These are phyloP conservation scores for Cryptosporidium felis DNA, from an alignment of 169 alveolate species.

Conservation along the genomic window DNA sequence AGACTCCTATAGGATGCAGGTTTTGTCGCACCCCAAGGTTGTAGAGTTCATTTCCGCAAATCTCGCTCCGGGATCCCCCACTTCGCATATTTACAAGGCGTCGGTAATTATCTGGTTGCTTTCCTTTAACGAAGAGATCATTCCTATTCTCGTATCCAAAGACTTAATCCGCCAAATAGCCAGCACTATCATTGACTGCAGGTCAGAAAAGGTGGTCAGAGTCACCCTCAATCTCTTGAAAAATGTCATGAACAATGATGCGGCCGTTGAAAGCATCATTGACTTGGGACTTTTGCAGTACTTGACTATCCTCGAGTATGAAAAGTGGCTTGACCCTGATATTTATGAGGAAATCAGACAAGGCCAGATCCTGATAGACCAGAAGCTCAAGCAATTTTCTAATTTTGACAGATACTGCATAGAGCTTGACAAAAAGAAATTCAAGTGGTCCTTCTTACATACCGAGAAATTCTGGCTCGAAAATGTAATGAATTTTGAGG, in stretches of 20 bases:
- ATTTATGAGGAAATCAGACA: constrained; percentile 82
- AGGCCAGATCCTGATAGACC: constrained; percentile 79
- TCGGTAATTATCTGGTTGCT: constrained; percentile 62
- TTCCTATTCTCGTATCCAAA: constrained; percentile 43
- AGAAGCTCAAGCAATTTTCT: constrained; percentile 76
- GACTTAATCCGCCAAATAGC: constrained; percentile 41
- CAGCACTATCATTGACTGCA: constrained; percentile 77
- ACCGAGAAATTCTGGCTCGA: constrained; percentile 86
- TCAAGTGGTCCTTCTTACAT: constrained; percentile 84
- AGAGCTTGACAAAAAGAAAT: constrained; percentile 80
- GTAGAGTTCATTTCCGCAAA: constrained; percentile 30
- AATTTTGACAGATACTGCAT: constrained; percentile 83
- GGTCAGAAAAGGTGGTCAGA: constrained; percentile 77
- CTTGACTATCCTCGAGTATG: constrained; percentile 82
- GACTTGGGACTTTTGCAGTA: constrained; percentile 65
- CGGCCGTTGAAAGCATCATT: constrained; percentile 68
- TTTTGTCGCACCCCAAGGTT: constrained; percentile 41
- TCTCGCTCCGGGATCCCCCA: constrained; percentile 15
- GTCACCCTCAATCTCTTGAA: constrained; percentile 53
- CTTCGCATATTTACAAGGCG: constrained; percentile 64
- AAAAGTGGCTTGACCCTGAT: constrained; percentile 85
- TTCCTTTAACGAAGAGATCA: constrained; percentile 44
- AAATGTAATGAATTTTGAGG: constrained; percentile 81
- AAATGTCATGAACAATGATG: constrained; percentile 68
- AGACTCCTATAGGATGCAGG: constrained; percentile 58